These are phyloP conservation scores for Tilletia setariae DNA, from an alignment of 1,284 basidiomycete species.

Conservation along the genomic window DNA sequence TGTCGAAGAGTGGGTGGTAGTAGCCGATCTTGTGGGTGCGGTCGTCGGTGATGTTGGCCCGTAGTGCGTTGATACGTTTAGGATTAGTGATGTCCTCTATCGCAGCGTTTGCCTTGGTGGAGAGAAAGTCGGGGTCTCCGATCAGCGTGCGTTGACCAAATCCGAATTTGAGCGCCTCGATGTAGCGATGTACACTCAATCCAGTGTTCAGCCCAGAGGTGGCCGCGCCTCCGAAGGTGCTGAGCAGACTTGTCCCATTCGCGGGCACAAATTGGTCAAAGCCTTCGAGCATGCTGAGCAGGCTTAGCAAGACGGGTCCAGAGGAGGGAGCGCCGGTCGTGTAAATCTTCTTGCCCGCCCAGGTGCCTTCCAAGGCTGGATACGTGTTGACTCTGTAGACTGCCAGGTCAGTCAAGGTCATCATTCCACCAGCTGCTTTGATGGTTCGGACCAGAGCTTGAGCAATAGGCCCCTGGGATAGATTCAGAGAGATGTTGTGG, in stretches of 20 bases:
- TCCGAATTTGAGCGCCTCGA: constrained; percentile 56
- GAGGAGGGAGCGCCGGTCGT: constrained; percentile 49
- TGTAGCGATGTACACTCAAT: constrained; percentile 53
- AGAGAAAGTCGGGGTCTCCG: constrained; percentile 56
- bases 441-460: constrained; percentile 36
- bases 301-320: constrained; percentile 50
- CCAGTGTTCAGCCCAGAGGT: neutral
- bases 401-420: constrained; percentile 39
- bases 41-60: constrained; percentile 58
- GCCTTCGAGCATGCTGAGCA: constrained; percentile 55
- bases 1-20: constrained; percentile 50
- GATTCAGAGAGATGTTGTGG: neutral
- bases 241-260: neutral
- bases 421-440: constrained; percentile 41
- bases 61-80: constrained; percentile 31
- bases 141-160: constrained; percentile 56
- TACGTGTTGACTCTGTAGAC: constrained; percentile 35
- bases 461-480: constrained; percentile 33
- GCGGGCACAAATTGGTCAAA: constrained; percentile 46
- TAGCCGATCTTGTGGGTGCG: constrained; percentile 67
- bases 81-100: constrained; percentile 52
- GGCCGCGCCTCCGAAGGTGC: neutral
- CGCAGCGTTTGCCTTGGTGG: neutral
- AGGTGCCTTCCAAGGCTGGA: constrained; percentile 61
- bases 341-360: constrained; percentile 61